Conservation (phyloP, 2,329 filamentous ascomycete genomes). For the Trichoderma gracile region DNA sequence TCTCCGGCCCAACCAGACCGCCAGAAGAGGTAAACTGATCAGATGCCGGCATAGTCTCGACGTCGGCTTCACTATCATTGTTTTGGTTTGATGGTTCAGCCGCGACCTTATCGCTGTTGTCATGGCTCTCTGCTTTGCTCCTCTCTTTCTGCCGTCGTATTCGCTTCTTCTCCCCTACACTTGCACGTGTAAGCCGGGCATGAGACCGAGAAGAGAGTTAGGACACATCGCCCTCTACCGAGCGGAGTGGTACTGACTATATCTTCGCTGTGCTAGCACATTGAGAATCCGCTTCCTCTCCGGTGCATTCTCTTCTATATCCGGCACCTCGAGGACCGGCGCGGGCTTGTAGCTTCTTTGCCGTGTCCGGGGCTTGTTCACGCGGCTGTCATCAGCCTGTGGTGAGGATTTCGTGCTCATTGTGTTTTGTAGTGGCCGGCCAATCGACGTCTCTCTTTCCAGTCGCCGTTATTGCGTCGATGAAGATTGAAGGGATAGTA, state of each 20-base stretch:
- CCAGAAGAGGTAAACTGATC: background rate
- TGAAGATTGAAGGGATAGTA: background rate
- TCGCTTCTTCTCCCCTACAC: slow-evolving; percentile 39
- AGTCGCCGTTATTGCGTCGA: no score
- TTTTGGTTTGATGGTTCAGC: slow-evolving; percentile 10
- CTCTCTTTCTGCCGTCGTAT: slow-evolving; percentile 33
- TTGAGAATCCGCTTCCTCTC: slow-evolving; percentile 57
- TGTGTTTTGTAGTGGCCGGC: background rate
- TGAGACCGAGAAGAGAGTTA: no score
- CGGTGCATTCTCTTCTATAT: slow-evolving; percentile 52
- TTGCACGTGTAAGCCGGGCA: background rate
- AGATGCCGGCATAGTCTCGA: background rate
- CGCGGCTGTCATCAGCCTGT: background rate
- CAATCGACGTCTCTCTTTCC: background rate
- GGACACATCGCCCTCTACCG: no score
- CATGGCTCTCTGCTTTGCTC: background rate
- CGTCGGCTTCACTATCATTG: background rate
- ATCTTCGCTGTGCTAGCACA: slow-evolving; percentile 56
- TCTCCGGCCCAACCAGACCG: slow-evolving; percentile 30
- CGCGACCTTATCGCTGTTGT: background rate
- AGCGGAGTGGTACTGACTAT: slow-evolving; percentile 40
- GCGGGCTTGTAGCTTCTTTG: slow-evolving; percentile 46
- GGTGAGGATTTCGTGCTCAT: background rate
- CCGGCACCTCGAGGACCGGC: slow-evolving; percentile 45
- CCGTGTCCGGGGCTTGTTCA: slow-evolving; percentile 37